Evolutionary conservation across 192 early-diverging fungal genomes (phyloP), one percentile per base, ranked within the genome.

Genomic region (Fimicolochytrium jonesii): DNA sequence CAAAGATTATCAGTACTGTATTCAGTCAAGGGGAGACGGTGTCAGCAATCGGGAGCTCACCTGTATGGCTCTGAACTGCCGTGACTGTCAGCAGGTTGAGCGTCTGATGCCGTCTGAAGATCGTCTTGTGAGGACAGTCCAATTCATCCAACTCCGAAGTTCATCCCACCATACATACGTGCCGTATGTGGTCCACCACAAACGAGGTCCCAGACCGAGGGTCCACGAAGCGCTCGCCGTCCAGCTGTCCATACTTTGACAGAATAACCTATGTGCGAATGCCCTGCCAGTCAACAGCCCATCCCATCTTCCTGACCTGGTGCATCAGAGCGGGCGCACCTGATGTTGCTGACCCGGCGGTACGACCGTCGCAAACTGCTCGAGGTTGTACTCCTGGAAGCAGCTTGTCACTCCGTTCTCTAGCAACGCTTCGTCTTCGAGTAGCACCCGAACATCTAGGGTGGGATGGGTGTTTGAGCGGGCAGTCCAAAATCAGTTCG

Each of bases 381-480:
- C 86, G 25, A 80, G 87, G 69, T 94, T 92, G 70, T 94, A 91
- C 59, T 91, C 78, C 43, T 85, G 87, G 60, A 95, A 74, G 4
- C 88, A 83, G 0, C 67, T 56, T 18, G 80, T 63, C 36, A 93
- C 84, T 17, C 85, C 86, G 37, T 77, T 73, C 33, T 90, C 77
- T 47, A 94, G 70, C 1, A 86, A 58, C 0, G 80, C 83, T 58
- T 93, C 92, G 69, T 94, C 81, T 36, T 83, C 84, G 30, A 96
- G 76, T 41, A 97, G 80, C 2, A 82, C 86, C 22, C 90, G 88
- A 56, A 98, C 81, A 78, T 98, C 95, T 98, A 69, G 20, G n/a
- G n/a, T n/a, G n/a, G n/a, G n/a, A n/a, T n/a, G 10, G n/a, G 59
- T 17, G 42, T 59, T 4, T 57, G 4, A 59, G 42, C 42, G 22